Evolutionary conservation across 345 rosid species (phyloP).

Genomic region (Balakata baccata): DNA sequence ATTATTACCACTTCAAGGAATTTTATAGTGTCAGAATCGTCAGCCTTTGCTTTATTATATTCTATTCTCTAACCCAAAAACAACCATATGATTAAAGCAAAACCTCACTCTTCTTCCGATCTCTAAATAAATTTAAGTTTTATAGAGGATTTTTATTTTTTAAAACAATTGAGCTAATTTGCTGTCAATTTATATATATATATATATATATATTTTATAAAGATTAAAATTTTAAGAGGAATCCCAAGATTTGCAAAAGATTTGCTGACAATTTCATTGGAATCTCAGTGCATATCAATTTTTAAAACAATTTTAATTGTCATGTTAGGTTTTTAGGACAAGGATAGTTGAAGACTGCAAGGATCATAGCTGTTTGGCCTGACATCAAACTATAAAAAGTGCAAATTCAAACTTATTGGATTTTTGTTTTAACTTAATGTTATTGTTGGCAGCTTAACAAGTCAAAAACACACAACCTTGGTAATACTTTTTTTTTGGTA

Average conservation of each 20-base stretch:
- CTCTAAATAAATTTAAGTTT: background rate
- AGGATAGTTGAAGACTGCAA: background rate
- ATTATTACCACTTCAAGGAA: constrained; percentile 21
- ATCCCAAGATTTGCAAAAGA: constrained; percentile 39
- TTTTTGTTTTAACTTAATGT: background rate
- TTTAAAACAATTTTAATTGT: background rate
- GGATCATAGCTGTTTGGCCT: constrained; percentile 22
- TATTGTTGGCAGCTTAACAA: constrained; percentile 1
- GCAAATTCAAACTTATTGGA: background rate
- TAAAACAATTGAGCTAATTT: background rate
- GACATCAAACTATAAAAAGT: constrained; percentile 14
- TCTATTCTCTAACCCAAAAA: background rate
- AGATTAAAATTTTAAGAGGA: constrained; percentile 22
- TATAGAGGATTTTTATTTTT: background rate
- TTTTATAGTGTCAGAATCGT: constrained; percentile 26
- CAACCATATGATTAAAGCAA: background rate
- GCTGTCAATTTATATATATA: too few species aligned
- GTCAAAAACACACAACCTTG: background rate
- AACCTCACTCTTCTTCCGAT: too few species aligned
- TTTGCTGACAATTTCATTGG: too few species aligned
- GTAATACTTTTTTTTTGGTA: background rate
- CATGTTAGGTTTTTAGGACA: background rate
- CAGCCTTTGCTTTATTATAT: constrained; percentile 9
- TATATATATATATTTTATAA: background rate
- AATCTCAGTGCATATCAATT: constrained; percentile 16